Evolutionary conservation across 2,329 filamentous ascomycete genomes (phyloP), one percentile per base, ranked within the genome.

Genomic region (Fusarium pininemorale): DNA sequence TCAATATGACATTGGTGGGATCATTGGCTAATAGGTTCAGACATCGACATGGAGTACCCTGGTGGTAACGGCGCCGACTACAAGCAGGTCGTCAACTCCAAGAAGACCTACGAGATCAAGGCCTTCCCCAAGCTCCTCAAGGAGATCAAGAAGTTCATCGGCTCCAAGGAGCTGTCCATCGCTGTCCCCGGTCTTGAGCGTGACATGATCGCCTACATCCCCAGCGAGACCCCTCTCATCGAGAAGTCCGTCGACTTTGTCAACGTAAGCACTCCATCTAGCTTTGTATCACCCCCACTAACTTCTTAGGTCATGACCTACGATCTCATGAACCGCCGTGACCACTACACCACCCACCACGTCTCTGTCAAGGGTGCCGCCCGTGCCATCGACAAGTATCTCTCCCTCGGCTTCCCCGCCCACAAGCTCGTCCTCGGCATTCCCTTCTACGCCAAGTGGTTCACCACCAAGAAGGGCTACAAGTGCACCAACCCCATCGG

Each of bases 311-410:
- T 94, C 72, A 93, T 93, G 91, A 87, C 88, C 14, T 94, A 94
- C 79, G 92, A 94, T 78, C 79, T 94, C 54, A 91, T 92, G 87
- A 93, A 93, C 82, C 90, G 92, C 16, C 88, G 92, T n/a, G 90
- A 93, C 79, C 88, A 84, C 56, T 80, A 85, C 26, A 94, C 92
- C 5, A 86, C 85, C 35, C 92, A 94, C 78, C 91, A 93, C 75
- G 88, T 87, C 15, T 89, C 90, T 11, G 82, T 93, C 30, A 76
- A 84, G 56, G 85, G 84, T 18, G 90, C 90, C 14, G 78, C 88
- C 4, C 83, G 86, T 9, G 83, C 88, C 1, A 80, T 94, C 77
- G 83, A 90, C 58, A 85, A 86, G 42, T 94, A 93, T 79, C 80
- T 91, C 22, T 81, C 83, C 6, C 86, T 87, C 30, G 91, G 91